Evolutionary conservation across 1,139 yeast genomes (phyloP).

Genomic region (Suhomyces anneliseae): DNA sequence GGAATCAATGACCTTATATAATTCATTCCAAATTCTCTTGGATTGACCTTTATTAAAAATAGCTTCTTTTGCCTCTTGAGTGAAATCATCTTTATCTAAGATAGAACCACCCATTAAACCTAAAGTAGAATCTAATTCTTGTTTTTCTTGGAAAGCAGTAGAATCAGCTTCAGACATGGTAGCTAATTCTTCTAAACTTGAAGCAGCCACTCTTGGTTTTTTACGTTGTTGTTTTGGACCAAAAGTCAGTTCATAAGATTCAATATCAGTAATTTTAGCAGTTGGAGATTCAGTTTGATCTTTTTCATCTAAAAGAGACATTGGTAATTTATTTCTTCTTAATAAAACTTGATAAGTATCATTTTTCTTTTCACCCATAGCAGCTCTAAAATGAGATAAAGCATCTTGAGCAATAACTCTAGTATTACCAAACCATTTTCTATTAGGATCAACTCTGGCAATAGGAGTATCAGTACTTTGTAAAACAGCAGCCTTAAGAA

Average conservation of each 20-base stretch:
- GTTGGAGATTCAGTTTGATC: constrained; percentile 72
- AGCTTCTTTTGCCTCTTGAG: constrained; percentile 90
- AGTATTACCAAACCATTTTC: constrained; percentile 97
- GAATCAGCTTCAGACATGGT: constrained; percentile 57
- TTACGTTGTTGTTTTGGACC: constrained; percentile 96
- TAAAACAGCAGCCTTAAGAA: constrained; percentile 81
- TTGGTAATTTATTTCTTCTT: constrained; percentile 89
- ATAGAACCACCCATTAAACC: constrained; percentile 75
- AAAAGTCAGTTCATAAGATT: constrained; percentile 75
- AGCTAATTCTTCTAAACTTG: constrained; percentile 82
- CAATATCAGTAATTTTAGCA: constrained; percentile 83
- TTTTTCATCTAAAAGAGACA: constrained; percentile 90
- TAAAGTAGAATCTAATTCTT: constrained; percentile 70
- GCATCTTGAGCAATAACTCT: constrained; percentile 98
- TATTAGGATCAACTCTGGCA: constrained; percentile 94
- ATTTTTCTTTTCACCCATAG: constrained; percentile 81
- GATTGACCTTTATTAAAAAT: constrained; percentile 97
- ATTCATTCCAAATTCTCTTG: constrained; percentile 97
- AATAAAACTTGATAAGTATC: constrained; percentile 88
- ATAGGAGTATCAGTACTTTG: constrained; percentile 87
- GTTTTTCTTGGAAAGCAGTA: constrained; percentile 66
- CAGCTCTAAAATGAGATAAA: constrained; percentile 87
- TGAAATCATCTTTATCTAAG: constrained; percentile 73
- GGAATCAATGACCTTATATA: constrained; percentile 94
- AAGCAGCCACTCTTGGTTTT: constrained; percentile 78